Percentiles rank a stretch among this genome's conserved stretches.
Evolutionary conservation across 2,329 filamentous ascomycete species (phyloP).

Genomic region (Coleophoma cylindrospora): DNA sequence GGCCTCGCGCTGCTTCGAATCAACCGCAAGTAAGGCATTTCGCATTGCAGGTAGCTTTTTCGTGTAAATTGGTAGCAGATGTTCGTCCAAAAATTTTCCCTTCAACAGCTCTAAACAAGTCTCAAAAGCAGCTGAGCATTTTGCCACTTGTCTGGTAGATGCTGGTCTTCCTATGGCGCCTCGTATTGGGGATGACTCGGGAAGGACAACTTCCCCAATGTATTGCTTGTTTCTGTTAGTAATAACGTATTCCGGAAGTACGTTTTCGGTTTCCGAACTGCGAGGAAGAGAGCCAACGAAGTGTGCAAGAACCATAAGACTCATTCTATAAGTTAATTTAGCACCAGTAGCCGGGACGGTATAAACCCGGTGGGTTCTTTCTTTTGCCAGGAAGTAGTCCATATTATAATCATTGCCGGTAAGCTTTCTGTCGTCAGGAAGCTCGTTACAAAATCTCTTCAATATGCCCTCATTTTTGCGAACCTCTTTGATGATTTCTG

Average conservation of each 20-base stretch:
- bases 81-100: slow-evolving; percentile 63
- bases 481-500: slow-evolving; percentile 51
- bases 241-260: slow-evolving; percentile 55
- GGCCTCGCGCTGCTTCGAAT: slow-evolving; percentile 64
- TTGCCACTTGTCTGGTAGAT: slow-evolving; percentile 70
- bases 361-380: slow-evolving; percentile 33
- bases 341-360: slow-evolving; percentile 65
- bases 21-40: slow-evolving; percentile 83
- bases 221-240: slow-evolving; percentile 52
- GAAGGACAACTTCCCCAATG: slow-evolving; percentile 74
- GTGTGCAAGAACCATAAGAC: slow-evolving; percentile 64
- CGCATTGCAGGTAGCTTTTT: slow-evolving; percentile 74
- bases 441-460: slow-evolving; percentile 66
- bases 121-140: slow-evolving; percentile 84
- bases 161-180: slow-evolving; percentile 59
- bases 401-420: slow-evolving; percentile 52
- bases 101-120: slow-evolving; percentile 67
- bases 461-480: slow-evolving; percentile 58
- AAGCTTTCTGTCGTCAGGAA: slow-evolving; percentile 72
- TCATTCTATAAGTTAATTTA: slow-evolving; percentile 72
- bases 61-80: slow-evolving; percentile 68
- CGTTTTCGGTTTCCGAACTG: slow-evolving; percentile 27
- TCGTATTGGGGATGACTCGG: slow-evolving; percentile 66
- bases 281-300: slow-evolving; percentile 67
- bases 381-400: slow-evolving; percentile 49